phyloP scores from a whole-genome alignment of 345 rosid genomes.

The Kandelia obovata region DNA sequence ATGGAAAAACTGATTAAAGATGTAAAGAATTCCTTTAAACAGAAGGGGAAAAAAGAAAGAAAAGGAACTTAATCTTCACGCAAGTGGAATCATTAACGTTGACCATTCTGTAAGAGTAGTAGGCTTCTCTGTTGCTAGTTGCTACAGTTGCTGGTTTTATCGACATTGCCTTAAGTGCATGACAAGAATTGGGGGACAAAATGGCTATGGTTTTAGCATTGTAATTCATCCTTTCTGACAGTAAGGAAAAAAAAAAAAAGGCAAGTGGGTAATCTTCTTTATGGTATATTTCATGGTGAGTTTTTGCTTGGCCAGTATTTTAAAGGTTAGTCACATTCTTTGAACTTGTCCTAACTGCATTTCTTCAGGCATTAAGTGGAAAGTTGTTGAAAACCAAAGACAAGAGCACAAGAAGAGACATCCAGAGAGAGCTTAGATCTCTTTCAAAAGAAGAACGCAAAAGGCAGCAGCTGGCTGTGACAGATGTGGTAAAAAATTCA shows the following conservation, averaged over 20 bases:
- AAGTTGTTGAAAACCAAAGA: conserved; percentile 83
- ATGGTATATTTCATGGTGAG: conserved; percentile 6
- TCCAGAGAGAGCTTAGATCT: conserved; percentile 80
- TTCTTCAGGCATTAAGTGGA: conserved; percentile 63
- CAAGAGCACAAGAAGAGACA: conserved; percentile 67
- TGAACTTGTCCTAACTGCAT: conserved; percentile 6
- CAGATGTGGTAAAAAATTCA: conserved; percentile 78
- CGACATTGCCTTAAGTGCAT: background rate
- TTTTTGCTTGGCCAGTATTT: conserved; percentile 2
- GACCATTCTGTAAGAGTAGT: too few species aligned
- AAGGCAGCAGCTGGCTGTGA: conserved; percentile 93
- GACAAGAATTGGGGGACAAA: too few species aligned
- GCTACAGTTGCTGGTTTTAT: background rate
- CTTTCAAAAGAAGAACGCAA: conserved; percentile 90
- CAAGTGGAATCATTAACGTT: too few species aligned
- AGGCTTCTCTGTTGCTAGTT: background rate
- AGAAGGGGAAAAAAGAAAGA: too few species aligned
- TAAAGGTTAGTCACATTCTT: conserved; percentile 4
- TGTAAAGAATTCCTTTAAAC: too few species aligned
- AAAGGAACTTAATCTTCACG: too few species aligned
- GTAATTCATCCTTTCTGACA: background rate
- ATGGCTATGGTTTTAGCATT: background rate
- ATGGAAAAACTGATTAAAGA: too few species aligned
- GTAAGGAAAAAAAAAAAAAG: conserved; percentile 9
- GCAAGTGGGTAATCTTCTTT: background rate